Base-by-base conservation (phyloP, 1,284 basidiomycete species). In the Cryptococcus neoformans region DNA sequence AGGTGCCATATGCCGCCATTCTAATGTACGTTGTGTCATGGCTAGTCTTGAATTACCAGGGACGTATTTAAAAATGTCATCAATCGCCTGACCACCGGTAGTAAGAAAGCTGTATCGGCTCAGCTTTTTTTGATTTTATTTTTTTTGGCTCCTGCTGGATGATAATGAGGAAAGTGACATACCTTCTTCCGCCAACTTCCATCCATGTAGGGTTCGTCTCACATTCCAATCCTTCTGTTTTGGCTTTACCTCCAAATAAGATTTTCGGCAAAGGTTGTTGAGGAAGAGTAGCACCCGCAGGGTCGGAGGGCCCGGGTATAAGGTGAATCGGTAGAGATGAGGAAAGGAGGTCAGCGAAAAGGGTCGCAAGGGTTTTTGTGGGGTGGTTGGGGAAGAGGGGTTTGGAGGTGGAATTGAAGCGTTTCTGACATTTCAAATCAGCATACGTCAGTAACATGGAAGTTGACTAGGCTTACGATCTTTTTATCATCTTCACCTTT, bases 1-100 rank as follows among this genome's bases (percentile, higher is more conserved):
- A 0, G 96, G 96, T 9, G 96, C 95, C 66, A 97, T 84, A 77
- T 99, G 96, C 60, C 92, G 83, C 96, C 94, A 99, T 68, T 84
- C 85, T 10, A 99, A 81, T 12, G 92, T 94, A 49, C 87, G 82
- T 62, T 85, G 82, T 3, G 91, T 85, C 67, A 97, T 83, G 4
- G 82, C 82, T 41, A 97, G 75, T 21, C 88, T 81, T n/a, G 69
- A 66, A 44, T 62, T 63, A 7, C 65, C 63, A 4, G 77, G 75
- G 34, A 79, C 59, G 78, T 99, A 99, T 75, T 92, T 95, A 83
- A 86, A 92, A 78, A 98, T 88, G 70, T 99, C 96, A 73, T 97
- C 88, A 35, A 99, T 70, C 3, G 92, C 88, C 75, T 99, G 96
- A 2, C 96, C 96, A 34, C 90, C 88, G 39, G 90, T 88, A 17